Base-by-base conservation (phyloP, 768 basidiomycete species). In the Tubosaeta sp. region DNA sequence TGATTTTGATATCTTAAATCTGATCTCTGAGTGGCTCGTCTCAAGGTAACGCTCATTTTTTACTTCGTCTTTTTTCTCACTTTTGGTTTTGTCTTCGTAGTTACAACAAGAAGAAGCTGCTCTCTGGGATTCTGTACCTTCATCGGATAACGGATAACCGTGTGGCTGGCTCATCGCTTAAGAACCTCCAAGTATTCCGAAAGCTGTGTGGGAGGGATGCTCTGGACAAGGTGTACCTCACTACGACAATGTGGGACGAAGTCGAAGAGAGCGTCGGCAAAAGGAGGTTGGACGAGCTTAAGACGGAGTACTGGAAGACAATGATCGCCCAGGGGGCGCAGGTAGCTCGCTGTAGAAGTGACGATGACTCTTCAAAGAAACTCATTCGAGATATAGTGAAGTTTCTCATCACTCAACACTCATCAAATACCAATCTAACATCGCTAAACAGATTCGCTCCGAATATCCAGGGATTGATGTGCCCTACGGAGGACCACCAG, bases 201-300 rank as follows among this genome's bases (percentile, higher is more conserved):
- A 36, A 56, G 25, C 19, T 68, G 16, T 69, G 67, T n/a, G 65
- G 69, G 49, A 14, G 45, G 53, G 43, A 59, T 54, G 46, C 69
- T 48, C 48, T 69, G 16, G 51, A 52, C 0, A 68, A 69, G 16
- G 40, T 72, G 3, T 47, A 67, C 10, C 54, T 73, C 11, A 61
- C 62, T 10, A 71, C 73, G 2, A 73, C 74, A 10, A 73, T 70
- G 66, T 75, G 72, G 73, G 68, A 68, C 52, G 60, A 61, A 31
- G 55, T 69, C 16, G 57, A 57, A 0, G 27, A 19, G 4, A 38
- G 29, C 0, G 52, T 59, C 4, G 72, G 67, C 3, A 29, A 54
- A 19, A 42, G 40, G 38, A 60, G 59, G 51, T 19, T 58, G 12
- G 11, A 43, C 3, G 51, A 61, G 25, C 57, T 62, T n/a, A 14